Conservation (phyloP, 352 stramenopile genomes). For the Pythium myriotylum region DNA sequence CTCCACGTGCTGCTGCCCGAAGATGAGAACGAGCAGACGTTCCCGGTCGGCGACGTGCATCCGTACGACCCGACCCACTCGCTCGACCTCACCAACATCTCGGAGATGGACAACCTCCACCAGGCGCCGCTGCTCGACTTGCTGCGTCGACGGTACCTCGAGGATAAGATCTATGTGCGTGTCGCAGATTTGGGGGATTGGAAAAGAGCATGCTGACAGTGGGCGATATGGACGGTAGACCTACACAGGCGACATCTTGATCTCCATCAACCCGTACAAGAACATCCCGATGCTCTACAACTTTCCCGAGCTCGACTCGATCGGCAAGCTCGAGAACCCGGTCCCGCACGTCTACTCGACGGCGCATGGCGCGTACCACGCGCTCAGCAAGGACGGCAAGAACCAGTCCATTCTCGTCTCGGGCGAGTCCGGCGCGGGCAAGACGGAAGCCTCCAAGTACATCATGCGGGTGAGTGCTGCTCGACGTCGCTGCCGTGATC, state of each 20-base stretch:
- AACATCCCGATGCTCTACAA: slow-evolving; percentile 93
- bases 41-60: slow-evolving; percentile 82
- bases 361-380: slow-evolving; percentile 81
- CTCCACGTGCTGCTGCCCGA: slow-evolving; percentile 84
- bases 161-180: slow-evolving; percentile 92
- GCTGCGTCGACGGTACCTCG: slow-evolving; percentile 83
- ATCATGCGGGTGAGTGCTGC: slow-evolving; percentile 76
- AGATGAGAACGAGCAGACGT: slow-evolving; percentile 79
- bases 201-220: background rate
- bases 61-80: slow-evolving; percentile 91
- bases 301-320: slow-evolving; percentile 87
- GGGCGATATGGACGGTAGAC: slow-evolving; percentile 55
- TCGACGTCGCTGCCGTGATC: background rate
- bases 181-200: background rate
- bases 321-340: slow-evolving; percentile 85
- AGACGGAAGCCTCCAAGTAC: slow-evolving; percentile 91
- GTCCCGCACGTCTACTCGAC: slow-evolving; percentile 88
- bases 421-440: slow-evolving; percentile 85
- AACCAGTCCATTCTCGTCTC: slow-evolving; percentile 89
- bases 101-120: slow-evolving; percentile 94
- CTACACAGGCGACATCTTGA: slow-evolving; percentile 94
- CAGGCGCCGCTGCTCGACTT: slow-evolving; percentile 91
- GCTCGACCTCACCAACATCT: slow-evolving; percentile 88
- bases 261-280: slow-evolving; percentile 97
- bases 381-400: slow-evolving; percentile 74